Conservation (phyloP, 495 filamentous ascomycete species). For the Penicillium cinerascens region DNA sequence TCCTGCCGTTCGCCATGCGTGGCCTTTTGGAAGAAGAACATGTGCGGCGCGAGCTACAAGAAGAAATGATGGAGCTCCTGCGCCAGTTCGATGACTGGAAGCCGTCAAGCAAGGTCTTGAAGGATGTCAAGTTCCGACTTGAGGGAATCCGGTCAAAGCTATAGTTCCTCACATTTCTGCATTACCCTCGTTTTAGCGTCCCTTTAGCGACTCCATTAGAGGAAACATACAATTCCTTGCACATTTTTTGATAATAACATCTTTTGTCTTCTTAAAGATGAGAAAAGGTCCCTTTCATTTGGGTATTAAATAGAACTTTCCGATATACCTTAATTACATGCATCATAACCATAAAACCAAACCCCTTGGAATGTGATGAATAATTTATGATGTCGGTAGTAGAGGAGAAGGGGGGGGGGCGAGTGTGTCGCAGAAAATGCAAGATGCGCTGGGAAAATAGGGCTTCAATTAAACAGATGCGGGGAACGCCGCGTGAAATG, state of each 20-base stretch:
- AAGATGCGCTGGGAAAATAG: constrained; percentile 1
- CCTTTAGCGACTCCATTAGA: constrained; percentile 8
- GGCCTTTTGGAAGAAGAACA: constrained; percentile 89
- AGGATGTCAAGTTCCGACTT: constrained; percentile 92
- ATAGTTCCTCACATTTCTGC: constrained; percentile 29
- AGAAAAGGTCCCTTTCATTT: neutral
- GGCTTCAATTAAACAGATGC: constrained; percentile 23
- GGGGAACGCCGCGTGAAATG: constrained; percentile 45
- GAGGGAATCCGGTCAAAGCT: constrained; percentile 88
- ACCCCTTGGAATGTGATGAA: neutral
- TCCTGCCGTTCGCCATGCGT: constrained; percentile 90
- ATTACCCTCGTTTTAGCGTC: constrained; percentile 1
- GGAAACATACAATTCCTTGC: constrained; percentile 7
- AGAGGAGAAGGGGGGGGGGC: constrained; percentile 1
- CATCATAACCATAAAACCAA: neutral
- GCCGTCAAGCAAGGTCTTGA: constrained; percentile 80
- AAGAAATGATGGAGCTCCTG: constrained; percentile 76
- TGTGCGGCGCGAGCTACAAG: constrained; percentile 72
- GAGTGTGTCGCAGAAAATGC: constrained; percentile 4
- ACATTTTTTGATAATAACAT: constrained; percentile 1
- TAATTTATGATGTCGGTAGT: neutral
- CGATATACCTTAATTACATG: constrained; percentile 5
- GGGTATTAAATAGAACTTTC: constrained; percentile 1
- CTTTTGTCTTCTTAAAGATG: neutral
- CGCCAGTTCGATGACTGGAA: constrained; percentile 92